Percentiles rank a stretch among this genome's conserved stretches.
phyloP scores from a whole-genome alignment of 192 early-diverging fungal genomes.

The Allomyces javanicus region DNA sequence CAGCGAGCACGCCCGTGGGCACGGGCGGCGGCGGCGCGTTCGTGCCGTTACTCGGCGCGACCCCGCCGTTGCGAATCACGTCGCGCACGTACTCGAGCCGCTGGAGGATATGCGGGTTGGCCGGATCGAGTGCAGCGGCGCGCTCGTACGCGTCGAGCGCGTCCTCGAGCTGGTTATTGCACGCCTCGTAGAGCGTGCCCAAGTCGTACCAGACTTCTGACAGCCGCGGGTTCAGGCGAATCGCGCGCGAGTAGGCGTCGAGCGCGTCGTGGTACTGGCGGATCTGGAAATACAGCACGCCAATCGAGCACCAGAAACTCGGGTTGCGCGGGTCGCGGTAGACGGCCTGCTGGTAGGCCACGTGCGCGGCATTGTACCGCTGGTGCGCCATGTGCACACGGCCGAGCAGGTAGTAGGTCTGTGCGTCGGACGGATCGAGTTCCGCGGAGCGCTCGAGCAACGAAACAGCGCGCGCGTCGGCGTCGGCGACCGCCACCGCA shows the following conservation, averaged over 20 bases:
- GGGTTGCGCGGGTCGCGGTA: constrained; percentile 82
- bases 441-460: neutral
- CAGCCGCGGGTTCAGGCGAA: constrained; percentile 79
- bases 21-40: too few species aligned
- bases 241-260: constrained; percentile 90
- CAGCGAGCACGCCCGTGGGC: too few species aligned
- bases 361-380: constrained; percentile 87
- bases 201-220: constrained; percentile 97
- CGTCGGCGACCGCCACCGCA: neutral
- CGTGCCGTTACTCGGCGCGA: too few species aligned
- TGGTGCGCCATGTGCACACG: constrained; percentile 91
- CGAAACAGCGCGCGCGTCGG: neutral
- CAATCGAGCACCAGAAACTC: constrained; percentile 97
- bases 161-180: constrained; percentile 92
- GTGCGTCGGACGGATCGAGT: constrained; percentile 63
- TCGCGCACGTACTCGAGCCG: constrained; percentile 13
- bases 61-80: neutral
- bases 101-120: constrained; percentile 72
- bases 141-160: constrained; percentile 91
- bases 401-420: constrained; percentile 88
- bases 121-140: constrained; percentile 78
- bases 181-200: constrained; percentile 88
- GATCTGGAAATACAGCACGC: constrained; percentile 93
- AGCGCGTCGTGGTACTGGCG: constrained; percentile 83
- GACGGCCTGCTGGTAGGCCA: constrained; percentile 94